A percentile compares a stretch with the other conserved stretches of the same genome.
Evolutionary conservation across 2,329 filamentous ascomycete genomes (phyloP).

Genomic region (Aspergillus calidoustus): DNA sequence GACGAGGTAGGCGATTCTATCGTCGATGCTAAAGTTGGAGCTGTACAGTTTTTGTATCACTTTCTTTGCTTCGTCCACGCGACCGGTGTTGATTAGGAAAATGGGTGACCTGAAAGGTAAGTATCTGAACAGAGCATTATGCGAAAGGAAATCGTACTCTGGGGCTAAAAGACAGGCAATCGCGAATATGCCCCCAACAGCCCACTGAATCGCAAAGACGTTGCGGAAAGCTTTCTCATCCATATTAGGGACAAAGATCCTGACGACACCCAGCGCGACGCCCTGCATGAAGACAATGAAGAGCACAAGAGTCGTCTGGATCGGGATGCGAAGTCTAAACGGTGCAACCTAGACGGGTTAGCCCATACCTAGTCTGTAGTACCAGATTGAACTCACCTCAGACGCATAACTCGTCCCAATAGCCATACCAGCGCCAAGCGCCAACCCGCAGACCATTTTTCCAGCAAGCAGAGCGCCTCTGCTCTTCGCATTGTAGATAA

Average conservation of each 20-base stretch:
- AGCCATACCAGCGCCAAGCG: slow-evolving; percentile 25
- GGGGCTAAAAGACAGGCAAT: slow-evolving; percentile 21
- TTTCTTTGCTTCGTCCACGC: slow-evolving; percentile 16
- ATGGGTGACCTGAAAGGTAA: slow-evolving; percentile 12
- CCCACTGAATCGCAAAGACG: slow-evolving; percentile 28
- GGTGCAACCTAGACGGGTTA: slow-evolving; percentile 8
- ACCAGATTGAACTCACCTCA: slow-evolving; percentile 16
- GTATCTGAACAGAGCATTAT: background rate
- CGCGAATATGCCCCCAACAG: slow-evolving; percentile 18
- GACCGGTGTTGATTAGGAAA: slow-evolving; percentile 12
- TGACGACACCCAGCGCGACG: slow-evolving; percentile 23
- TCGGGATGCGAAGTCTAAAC: slow-evolving; percentile 16
- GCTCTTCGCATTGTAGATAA: slow-evolving; percentile 21
- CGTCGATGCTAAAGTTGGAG: slow-evolving; percentile 16
- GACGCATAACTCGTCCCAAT: slow-evolving; percentile 26
- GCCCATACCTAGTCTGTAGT: background rate
- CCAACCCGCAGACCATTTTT: slow-evolving; percentile 25
- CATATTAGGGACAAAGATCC: slow-evolving; percentile 23
- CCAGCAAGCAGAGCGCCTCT: slow-evolving; percentile 23
- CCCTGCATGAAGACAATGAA: slow-evolving; percentile 27
- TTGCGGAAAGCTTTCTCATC: slow-evolving; percentile 20
- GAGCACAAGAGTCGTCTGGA: slow-evolving; percentile 23
- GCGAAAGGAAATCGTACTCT: slow-evolving; percentile 11
- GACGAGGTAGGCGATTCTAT: slow-evolving; percentile 2
- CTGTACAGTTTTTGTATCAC: slow-evolving; percentile 17